Evolutionary conservation across 371 early-diverging fungal species (phyloP).

Genomic region (Mucor saturninus): DNA sequence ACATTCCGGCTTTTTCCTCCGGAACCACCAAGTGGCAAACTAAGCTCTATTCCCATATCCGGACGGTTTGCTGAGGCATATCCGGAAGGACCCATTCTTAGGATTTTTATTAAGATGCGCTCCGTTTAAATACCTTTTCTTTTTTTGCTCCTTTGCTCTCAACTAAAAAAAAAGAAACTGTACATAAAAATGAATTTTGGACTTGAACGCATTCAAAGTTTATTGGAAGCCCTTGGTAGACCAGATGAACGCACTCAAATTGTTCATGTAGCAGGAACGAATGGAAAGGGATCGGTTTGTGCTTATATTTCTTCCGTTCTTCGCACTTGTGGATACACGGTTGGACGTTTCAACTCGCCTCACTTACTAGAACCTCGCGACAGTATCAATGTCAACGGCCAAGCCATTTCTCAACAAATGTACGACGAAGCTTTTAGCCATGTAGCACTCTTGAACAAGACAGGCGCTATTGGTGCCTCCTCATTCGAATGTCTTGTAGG

Average conservation of each 20-base stretch:
- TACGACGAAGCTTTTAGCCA: conserved; percentile 47
- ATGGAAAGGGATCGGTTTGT: conserved; percentile 83
- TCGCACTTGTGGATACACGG: conserved; percentile 37
- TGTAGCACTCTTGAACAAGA: conserved; percentile 31
- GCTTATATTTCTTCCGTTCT: conserved; percentile 62
- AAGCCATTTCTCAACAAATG: conserved; percentile 37
- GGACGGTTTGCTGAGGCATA: too few species aligned
- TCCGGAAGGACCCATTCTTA: too few species aligned
- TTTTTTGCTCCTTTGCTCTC: too few species aligned
- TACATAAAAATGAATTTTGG: conserved; percentile 61
- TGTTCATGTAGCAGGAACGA: conserved; percentile 84
- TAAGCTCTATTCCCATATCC: too few species aligned
- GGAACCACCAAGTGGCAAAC: too few species aligned
- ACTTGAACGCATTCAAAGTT: conserved; percentile 62
- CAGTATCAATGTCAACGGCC: conserved; percentile 63
- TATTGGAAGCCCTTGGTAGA: conserved; percentile 61
- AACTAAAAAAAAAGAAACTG: too few species aligned
- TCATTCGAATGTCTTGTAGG: conserved; percentile 73
- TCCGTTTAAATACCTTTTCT: too few species aligned
- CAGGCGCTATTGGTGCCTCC: conserved; percentile 31
- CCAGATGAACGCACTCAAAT: conserved; percentile 63
- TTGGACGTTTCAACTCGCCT: conserved; percentile 81
- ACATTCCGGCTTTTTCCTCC: too few species aligned
- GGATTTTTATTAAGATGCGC: too few species aligned
- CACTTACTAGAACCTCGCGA: conserved; percentile 75